phyloP scores from a whole-genome alignment of 805 yeast species.

The Wickerhamia fluorescens region DNA sequence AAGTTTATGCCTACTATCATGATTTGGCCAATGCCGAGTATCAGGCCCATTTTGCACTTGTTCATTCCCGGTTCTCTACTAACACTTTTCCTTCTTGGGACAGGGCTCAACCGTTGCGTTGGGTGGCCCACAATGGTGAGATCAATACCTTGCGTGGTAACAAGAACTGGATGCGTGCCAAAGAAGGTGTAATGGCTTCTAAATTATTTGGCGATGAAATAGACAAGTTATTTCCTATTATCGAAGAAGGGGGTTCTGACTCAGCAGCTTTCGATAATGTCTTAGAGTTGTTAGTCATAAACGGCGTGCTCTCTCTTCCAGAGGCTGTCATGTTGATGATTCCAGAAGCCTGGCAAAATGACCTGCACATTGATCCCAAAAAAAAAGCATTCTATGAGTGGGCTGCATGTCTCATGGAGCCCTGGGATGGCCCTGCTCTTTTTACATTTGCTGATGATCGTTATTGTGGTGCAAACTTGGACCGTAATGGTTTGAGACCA shows the following conservation, averaged over 20 bases:
- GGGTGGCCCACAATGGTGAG: constrained; percentile 99
- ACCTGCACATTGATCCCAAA: constrained; percentile 77
- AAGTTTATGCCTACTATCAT: constrained; percentile 90
- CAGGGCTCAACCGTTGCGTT: constrained; percentile 94
- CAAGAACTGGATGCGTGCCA: constrained; percentile 98
- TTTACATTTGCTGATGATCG: constrained; percentile 96
- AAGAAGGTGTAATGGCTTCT: constrained; percentile 94
- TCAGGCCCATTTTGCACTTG: constrained; percentile 92
- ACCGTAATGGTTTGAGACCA: constrained; percentile 96
- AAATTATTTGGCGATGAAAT: constrained; percentile 83
- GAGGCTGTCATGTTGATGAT: constrained; percentile 96
- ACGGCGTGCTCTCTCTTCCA: constrained; percentile 87
- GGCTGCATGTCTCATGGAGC: constrained; percentile 99
- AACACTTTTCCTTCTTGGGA: constrained; percentile 99
- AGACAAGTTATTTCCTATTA: constrained; percentile 86
- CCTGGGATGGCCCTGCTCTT: constrained; percentile 99
- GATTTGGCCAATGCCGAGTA: constrained; percentile 87
- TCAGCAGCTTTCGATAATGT: constrained; percentile 98
- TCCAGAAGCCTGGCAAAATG: constrained; percentile 98
- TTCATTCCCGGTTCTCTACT: constrained; percentile 95
- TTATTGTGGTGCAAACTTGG: constrained; percentile 96
- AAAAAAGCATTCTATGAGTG: constrained; percentile 95
- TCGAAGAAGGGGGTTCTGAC: constrained; percentile 98
- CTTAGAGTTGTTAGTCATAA: constrained; percentile 80
- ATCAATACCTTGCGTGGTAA: constrained; percentile 95